Evolutionary conservation across 2,329 filamentous ascomycete species (phyloP).

Genomic region (Blumeriella jaapii): DNA sequence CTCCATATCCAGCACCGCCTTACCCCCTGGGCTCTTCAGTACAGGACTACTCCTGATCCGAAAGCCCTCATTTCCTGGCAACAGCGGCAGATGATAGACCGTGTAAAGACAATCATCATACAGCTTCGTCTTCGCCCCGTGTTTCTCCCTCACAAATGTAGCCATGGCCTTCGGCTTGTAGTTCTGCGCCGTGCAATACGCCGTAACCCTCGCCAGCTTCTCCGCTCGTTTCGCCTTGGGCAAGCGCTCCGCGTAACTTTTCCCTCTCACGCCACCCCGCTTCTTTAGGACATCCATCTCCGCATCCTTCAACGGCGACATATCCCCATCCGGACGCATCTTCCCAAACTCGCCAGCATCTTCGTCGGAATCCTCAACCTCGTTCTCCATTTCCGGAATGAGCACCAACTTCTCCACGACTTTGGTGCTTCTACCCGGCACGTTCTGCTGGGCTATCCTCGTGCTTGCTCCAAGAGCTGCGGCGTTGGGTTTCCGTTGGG

Average conservation of each 20-base stretch:
- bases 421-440: constrained; percentile 84
- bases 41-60: constrained; percentile 82
- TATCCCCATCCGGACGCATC: constrained; percentile 43
- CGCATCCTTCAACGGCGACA: constrained; percentile 54
- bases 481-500: constrained; percentile 36
- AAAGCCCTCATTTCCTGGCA: constrained; percentile 79
- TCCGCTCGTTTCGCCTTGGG: constrained; percentile 81
- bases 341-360: constrained; percentile 39
- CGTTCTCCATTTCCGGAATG: constrained; percentile 66
- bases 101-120: constrained; percentile 97
- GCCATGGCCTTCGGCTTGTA: constrained; percentile 86
- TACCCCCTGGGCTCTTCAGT: constrained; percentile 83
- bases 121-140: constrained; percentile 85
- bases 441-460: constrained; percentile 33
- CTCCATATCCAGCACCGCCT: constrained; percentile 85
- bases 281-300: constrained; percentile 53
- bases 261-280: constrained; percentile 53
- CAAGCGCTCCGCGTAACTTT: constrained; percentile 87
- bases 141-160: constrained; percentile 75
- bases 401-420: constrained; percentile 95
- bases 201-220: constrained; percentile 80
- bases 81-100: constrained; percentile 82
- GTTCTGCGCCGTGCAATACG: constrained; percentile 90
- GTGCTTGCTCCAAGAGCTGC: constrained; percentile 31
- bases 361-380: constrained; percentile 47